phyloP scores from a whole-genome alignment of 2,329 filamentous ascomycete species.

The Calonectria ilicicola region DNA sequence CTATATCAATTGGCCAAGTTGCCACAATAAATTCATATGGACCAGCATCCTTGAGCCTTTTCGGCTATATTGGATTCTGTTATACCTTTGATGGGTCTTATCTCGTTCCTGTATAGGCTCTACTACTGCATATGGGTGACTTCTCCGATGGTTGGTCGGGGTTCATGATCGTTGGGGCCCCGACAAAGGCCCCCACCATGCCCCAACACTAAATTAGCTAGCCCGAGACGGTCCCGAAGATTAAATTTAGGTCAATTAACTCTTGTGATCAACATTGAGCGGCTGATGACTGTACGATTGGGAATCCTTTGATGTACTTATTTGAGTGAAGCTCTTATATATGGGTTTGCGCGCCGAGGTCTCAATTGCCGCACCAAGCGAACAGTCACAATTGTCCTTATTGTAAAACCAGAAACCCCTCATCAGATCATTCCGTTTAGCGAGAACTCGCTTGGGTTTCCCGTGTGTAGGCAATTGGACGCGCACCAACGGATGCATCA shows the following conservation, averaged over 20 bases:
- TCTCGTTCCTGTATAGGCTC: not conserved
- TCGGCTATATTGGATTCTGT: not conserved
- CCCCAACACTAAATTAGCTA: not conserved
- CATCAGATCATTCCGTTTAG: no score
- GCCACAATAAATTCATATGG: no score
- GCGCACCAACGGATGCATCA: not conserved
- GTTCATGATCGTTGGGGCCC: not conserved
- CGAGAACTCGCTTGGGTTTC: not conserved
- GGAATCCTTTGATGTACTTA: not conserved
- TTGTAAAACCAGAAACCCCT: no score
- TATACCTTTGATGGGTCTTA: not conserved
- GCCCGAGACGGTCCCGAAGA: not conserved
- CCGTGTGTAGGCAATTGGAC: not conserved
- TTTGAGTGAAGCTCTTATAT: not conserved
- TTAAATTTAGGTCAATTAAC: not conserved
- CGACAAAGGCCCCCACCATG: not conserved
- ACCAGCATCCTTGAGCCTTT: no score
- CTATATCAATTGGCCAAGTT: not conserved
- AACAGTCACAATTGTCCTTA: not conserved
- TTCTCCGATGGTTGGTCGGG: not conserved
- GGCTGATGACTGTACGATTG: not conserved
- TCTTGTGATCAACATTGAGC: no score
- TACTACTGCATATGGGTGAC: not conserved
- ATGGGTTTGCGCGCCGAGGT: fast-evolving
- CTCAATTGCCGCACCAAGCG: not conserved